Evolutionary conservation across 768 basidiomycete genomes (phyloP).

Genomic region (Coprinellus aureogranulatus): DNA sequence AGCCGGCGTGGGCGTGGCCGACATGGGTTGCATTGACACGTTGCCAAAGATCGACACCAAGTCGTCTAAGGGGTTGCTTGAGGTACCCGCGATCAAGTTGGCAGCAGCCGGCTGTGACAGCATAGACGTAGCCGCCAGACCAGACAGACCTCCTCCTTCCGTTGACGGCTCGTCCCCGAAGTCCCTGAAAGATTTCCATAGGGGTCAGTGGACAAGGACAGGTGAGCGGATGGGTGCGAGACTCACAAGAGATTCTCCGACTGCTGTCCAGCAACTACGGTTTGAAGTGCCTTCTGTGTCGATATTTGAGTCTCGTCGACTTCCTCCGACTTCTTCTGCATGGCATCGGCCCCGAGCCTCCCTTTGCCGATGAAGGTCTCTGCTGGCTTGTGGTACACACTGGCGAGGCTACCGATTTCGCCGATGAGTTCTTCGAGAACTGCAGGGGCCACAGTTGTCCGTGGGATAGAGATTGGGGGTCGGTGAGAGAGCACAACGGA

Average conservation of each 20-base stretch:
- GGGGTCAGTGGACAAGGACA: background rate
- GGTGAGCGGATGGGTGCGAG: background rate
- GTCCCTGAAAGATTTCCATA: constrained; percentile 43
- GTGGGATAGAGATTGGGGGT: constrained; percentile 90
- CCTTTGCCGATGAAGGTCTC: constrained; percentile 95
- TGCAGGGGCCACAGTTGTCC: constrained; percentile 84
- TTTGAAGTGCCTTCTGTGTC: constrained; percentile 83
- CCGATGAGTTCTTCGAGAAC: constrained; percentile 88
- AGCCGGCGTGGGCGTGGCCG: constrained; percentile 17
- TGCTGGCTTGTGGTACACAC: constrained; percentile 96
- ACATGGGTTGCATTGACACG: constrained; percentile 29
- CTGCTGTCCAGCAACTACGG: constrained; percentile 87
- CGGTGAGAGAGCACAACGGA: constrained; percentile 86
- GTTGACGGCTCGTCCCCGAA: constrained; percentile 71
- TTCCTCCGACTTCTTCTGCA: constrained; percentile 58
- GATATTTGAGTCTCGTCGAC: constrained; percentile 47
- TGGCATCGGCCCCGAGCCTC: constrained; percentile 77
- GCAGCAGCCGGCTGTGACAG: constrained; percentile 71
- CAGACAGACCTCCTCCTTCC: constrained; percentile 63
- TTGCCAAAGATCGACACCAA: constrained; percentile 88
- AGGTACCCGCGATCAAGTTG: constrained; percentile 73
- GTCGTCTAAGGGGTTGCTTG: constrained; percentile 88
- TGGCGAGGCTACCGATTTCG: constrained; percentile 86
- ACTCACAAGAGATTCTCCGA: constrained; percentile 84
- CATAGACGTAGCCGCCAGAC: constrained; percentile 75